A percentile compares a stretch with the other conserved stretches of the same genome.
phyloP scores from a whole-genome alignment of 1,284 basidiomycete genomes.

The Malassezia japonica region DNA sequence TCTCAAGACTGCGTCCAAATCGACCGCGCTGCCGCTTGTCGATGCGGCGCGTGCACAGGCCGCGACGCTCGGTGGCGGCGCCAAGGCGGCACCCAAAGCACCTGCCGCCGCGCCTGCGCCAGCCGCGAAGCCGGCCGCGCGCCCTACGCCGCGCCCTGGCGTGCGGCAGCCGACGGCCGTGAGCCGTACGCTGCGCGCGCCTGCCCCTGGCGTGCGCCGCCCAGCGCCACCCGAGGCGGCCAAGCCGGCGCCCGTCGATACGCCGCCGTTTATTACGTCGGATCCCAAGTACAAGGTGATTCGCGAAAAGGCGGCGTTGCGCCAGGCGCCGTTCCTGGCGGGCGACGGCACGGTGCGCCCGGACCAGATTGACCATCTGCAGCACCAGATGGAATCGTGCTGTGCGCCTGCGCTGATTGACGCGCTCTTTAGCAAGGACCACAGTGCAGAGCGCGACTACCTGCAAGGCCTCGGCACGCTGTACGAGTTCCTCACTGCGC shows the following conservation, averaged over 20 bases:
- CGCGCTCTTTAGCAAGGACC: slow-evolving; percentile 76
- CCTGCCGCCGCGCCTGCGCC: not conserved
- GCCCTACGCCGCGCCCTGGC: not conserved
- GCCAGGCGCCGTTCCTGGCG: slow-evolving; percentile 51
- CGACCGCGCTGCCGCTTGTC: slow-evolving; percentile 75
- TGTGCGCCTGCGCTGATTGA: slow-evolving; percentile 66
- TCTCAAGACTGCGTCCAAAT: slow-evolving; percentile 82
- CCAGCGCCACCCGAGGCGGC: slow-evolving; percentile 23
- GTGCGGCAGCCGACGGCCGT: slow-evolving; percentile 21
- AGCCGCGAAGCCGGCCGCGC: not conserved
- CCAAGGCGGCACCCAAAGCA: not conserved
- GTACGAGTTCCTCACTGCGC: slow-evolving; percentile 63
- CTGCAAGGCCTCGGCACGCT: slow-evolving; percentile 65
- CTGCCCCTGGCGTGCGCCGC: slow-evolving; percentile 10
- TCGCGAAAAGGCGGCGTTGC: slow-evolving; percentile 66
- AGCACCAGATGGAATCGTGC: slow-evolving; percentile 81
- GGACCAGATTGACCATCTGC: slow-evolving; percentile 75
- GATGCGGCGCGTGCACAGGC: slow-evolving; percentile 54
- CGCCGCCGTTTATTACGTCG: slow-evolving; percentile 59
- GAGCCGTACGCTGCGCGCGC: slow-evolving; percentile 14
- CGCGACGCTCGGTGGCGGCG: slow-evolving; percentile 8
- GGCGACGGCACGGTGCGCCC: slow-evolving; percentile 73
- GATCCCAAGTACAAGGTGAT: slow-evolving; percentile 64
- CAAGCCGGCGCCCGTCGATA: slow-evolving; percentile 17
- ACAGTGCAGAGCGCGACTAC: slow-evolving; percentile 87